These are phyloP conservation scores for Coffea canephora DNA, from an alignment of 257 asterid genomes.

Conservation along the genomic window DNA sequence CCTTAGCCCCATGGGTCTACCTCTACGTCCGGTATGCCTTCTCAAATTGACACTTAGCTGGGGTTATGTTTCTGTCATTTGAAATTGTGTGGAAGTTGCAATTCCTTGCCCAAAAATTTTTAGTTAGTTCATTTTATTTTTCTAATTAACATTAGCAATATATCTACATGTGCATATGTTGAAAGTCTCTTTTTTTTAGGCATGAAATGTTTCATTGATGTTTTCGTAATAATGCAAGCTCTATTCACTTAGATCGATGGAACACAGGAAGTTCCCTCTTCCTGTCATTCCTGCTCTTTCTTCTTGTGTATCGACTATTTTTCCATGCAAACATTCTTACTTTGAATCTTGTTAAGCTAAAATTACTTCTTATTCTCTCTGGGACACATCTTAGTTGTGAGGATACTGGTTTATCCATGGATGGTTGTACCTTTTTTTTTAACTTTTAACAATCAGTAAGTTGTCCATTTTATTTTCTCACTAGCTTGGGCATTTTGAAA, in stretches of 20 bases:
- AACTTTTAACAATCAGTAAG: background rate
- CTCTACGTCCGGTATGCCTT: slow-evolving; percentile 79
- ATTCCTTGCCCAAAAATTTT: background rate
- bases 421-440: background rate
- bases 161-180: background rate
- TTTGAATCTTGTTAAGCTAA: background rate
- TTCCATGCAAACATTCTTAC: background rate
- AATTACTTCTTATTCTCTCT: background rate
- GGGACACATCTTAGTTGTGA: background rate
- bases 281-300: too few relatives aligned
- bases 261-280: background rate
- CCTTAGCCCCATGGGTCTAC: slow-evolving; percentile 87
- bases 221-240: background rate
- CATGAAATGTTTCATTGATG: background rate
- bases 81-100: background rate
- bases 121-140: background rate
- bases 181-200: slow-evolving; percentile 3
- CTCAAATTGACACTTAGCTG: background rate
- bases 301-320: background rate
- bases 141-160: background rate
- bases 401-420: background rate
- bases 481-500: background rate
- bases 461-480: background rate
- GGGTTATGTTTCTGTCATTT: background rate
- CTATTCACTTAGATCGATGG: background rate